Conservation (phyloP, 192 early-diverging fungal genomes). For the Linnemannia zychae region DNA sequence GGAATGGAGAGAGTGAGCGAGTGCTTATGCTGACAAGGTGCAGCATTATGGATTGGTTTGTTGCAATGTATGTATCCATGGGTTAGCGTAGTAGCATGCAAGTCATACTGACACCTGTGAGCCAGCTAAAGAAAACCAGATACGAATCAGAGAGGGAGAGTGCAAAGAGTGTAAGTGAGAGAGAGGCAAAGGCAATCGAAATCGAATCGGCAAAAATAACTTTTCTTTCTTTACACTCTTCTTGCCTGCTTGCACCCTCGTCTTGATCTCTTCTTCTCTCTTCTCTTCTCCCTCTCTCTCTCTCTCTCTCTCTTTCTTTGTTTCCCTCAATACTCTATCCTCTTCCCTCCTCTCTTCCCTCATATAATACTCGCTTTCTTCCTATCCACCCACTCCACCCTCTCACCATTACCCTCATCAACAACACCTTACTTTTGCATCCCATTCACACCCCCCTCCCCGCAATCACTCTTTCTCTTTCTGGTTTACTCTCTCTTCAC, state of each 20-base stretch:
- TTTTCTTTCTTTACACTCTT: not conserved
- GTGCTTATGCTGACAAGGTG: too few species aligned
- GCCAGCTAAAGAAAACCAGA: too few species aligned
- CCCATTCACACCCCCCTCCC: too few species aligned
- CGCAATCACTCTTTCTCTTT: not conserved
- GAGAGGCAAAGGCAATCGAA: not conserved
- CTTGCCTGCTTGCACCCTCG: not conserved
- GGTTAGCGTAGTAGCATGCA: too few species aligned
- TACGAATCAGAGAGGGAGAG: not conserved
- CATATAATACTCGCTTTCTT: not conserved
- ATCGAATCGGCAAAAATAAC: not conserved
- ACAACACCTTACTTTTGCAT: too few species aligned
- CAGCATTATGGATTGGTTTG: too few species aligned
- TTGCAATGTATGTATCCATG: too few species aligned
- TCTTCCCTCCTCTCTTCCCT: not conserved
- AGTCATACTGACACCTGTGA: too few species aligned
- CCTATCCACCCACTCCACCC: not conserved
- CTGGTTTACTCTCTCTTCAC: not conserved
- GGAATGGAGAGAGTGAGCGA: too few species aligned
- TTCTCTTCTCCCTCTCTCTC: not conserved
- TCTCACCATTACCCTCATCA: not conserved
- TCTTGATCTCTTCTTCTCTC: not conserved
- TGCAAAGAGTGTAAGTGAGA: not conserved
- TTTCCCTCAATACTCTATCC: not conserved
- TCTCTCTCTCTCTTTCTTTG: not conserved